A percentile compares a stretch with the other conserved stretches of the same genome.
Evolutionary conservation across 116 monocot species (phyloP).

Genomic region (Dioscorea cayenensis): DNA sequence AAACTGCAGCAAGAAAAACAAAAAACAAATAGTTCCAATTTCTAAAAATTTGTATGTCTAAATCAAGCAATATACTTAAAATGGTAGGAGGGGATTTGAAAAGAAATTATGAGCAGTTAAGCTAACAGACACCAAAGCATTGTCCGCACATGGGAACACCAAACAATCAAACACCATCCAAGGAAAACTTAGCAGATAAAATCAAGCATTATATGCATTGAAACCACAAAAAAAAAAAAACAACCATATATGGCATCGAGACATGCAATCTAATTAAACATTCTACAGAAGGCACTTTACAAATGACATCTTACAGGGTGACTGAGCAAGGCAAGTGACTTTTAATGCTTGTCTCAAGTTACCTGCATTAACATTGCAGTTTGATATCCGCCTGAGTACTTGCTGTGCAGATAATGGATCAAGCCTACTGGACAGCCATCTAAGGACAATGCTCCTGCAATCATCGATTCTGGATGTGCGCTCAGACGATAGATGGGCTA

Average conservation of each 20-base stretch:
- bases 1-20: slow-evolving; percentile 41
- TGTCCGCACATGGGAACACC: too few relatives aligned
- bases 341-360: not conserved
- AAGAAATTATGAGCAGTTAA: too few relatives aligned
- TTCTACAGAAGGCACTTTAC: not conserved
- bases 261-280: too few relatives aligned
- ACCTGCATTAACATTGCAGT: slow-evolving; percentile 96
- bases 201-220: too few relatives aligned
- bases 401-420: slow-evolving; percentile 55
- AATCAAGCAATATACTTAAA: not conserved
- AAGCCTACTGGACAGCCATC: slow-evolving; percentile 86
- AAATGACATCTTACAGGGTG: not conserved
- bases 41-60: not conserved
- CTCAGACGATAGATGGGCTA: slow-evolving; percentile 9
- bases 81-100: not conserved
- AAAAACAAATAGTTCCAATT: not conserved
- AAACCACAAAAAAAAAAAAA: too few relatives aligned
- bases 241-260: too few relatives aligned
- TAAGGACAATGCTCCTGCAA: slow-evolving; percentile 79
- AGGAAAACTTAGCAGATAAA: too few relatives aligned
- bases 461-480: slow-evolving; percentile 41
- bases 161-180: too few relatives aligned
- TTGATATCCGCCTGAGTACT: slow-evolving; percentile 80
- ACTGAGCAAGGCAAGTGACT: not conserved
- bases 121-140: too few relatives aligned